These are phyloP conservation scores for Salix koriyanagi DNA, from an alignment of 345 rosid genomes.

Conservation along the genomic window DNA sequence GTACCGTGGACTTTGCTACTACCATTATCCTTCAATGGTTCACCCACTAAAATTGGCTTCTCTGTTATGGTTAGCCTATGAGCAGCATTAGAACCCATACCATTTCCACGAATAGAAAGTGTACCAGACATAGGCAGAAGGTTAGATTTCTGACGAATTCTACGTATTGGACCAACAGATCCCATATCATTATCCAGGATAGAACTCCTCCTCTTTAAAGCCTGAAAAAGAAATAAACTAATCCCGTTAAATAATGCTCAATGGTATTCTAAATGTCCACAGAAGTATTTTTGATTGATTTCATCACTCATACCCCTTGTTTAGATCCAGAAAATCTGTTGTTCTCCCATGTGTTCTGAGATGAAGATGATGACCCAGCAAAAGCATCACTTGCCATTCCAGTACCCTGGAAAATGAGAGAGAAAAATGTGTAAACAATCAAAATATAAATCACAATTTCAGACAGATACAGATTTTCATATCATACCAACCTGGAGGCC, in stretches of 20 bases:
- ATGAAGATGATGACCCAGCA: conserved; percentile 39
- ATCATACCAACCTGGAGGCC: conserved; percentile 46
- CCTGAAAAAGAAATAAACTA: conserved; percentile 35
- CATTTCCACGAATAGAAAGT: conserved; percentile 26
- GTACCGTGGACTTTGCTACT: conserved; percentile 35
- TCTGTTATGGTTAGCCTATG: conserved; percentile 26
- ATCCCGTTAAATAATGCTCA: not conserved
- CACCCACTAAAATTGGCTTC: conserved; percentile 24
- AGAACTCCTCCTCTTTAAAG: conserved; percentile 69
- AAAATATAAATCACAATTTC: not conserved
- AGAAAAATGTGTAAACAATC: not conserved
- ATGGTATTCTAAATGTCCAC: not conserved
- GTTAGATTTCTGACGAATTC: conserved; percentile 83
- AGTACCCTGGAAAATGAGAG: conserved; percentile 36
- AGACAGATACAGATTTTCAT: not conserved
- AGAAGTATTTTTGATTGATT: not conserved
- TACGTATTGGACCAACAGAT: conserved; percentile 76
- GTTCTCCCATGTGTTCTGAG: conserved; percentile 28
- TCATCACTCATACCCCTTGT: conserved; percentile 39
- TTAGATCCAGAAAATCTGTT: conserved; percentile 52
- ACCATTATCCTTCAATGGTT: conserved; percentile 36
- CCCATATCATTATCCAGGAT: conserved; percentile 72
- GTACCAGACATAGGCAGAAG: conserved; percentile 42
- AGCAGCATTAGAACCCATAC: conserved; percentile 23
- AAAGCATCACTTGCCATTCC: conserved; percentile 24